A percentile compares a stretch with the other conserved stretches of the same genome.
Evolutionary conservation across 176 grass and related monocot genomes (phyloP).

Genomic region (Puya raimondii): DNA sequence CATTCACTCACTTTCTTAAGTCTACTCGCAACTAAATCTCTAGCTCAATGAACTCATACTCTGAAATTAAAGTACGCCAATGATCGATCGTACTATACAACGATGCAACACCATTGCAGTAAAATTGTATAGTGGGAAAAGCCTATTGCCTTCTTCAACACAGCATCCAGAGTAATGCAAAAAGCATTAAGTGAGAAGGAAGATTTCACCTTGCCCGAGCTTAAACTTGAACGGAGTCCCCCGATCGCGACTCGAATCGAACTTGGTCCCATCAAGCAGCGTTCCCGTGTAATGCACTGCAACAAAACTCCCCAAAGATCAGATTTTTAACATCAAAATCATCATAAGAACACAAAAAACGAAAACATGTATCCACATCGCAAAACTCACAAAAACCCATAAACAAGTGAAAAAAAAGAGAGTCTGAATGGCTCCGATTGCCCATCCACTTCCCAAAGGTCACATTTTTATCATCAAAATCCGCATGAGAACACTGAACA

Average conservation of each 20-base stretch:
- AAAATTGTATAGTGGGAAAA: neutral
- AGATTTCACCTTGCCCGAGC: constrained; percentile 70
- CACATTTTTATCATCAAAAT: too few species aligned
- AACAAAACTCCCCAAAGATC: constrained; percentile 13
- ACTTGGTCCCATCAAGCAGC: constrained; percentile 94
- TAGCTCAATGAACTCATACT: neutral
- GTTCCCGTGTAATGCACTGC: constrained; percentile 97
- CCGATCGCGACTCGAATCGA: constrained; percentile 86
- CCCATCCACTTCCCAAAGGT: too few species aligned
- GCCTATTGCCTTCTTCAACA: neutral
- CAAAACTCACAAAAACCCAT: neutral
- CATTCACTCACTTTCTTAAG: neutral
- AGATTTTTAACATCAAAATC: neutral
- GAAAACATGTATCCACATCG: neutral
- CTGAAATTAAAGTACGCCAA: neutral
- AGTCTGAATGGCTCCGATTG: too few species aligned
- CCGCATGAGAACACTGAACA: too few species aligned
- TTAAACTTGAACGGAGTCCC: constrained; percentile 84
- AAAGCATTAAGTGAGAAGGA: constrained; percentile 14
- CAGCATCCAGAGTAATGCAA: neutral
- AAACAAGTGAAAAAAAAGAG: neutral
- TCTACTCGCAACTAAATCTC: neutral
- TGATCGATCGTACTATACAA: neutral
- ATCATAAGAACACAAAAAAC: too few species aligned
- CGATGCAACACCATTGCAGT: neutral